These are phyloP conservation scores for Wilcoxina mikolae DNA, from an alignment of 495 filamentous ascomycete species.

Conservation along the genomic window DNA sequence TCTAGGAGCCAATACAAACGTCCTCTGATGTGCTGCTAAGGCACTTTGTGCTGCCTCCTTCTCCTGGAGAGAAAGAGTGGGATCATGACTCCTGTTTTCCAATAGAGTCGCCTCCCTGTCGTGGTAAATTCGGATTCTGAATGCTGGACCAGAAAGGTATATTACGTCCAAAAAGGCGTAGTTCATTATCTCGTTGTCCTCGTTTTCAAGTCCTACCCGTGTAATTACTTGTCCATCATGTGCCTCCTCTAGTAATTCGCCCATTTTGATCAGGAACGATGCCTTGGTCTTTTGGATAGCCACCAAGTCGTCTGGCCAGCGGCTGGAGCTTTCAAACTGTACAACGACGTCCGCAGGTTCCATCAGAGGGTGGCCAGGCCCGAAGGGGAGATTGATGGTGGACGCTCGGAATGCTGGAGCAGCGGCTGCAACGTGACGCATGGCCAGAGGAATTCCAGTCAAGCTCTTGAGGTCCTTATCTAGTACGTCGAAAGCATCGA, in stretches of 20 bases:
- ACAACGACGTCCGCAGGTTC: conserved; percentile 53
- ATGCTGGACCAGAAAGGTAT: conserved; percentile 51
- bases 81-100: conserved; percentile 62
- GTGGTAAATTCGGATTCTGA: conserved; percentile 56
- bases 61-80: conserved; percentile 41
- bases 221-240: conserved; percentile 40
- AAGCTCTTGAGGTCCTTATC: conserved; percentile 58
- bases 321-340: conserved; percentile 82
- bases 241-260: conserved; percentile 45
- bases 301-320: conserved; percentile 81
- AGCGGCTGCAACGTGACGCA: conserved; percentile 60
- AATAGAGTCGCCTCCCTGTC: conserved; percentile 75
- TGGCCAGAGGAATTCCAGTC: conserved; percentile 62
- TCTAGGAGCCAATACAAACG: conserved; percentile 56
- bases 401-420: conserved; percentile 59
- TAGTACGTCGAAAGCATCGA: conserved; percentile 50
- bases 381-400: conserved; percentile 39
- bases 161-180: conserved; percentile 67
- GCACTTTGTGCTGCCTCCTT: conserved; percentile 53
- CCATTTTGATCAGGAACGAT: conserved; percentile 75
- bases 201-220: conserved; percentile 68
- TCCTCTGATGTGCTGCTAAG: conserved; percentile 53
- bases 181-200: conserved; percentile 50
- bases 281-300: conserved; percentile 90
- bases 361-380: conserved; percentile 28